A percentile compares a stretch with the other conserved stretches of the same genome.
Conservation (phyloP, 345 rosid species). For the Salix brachista region DNA sequence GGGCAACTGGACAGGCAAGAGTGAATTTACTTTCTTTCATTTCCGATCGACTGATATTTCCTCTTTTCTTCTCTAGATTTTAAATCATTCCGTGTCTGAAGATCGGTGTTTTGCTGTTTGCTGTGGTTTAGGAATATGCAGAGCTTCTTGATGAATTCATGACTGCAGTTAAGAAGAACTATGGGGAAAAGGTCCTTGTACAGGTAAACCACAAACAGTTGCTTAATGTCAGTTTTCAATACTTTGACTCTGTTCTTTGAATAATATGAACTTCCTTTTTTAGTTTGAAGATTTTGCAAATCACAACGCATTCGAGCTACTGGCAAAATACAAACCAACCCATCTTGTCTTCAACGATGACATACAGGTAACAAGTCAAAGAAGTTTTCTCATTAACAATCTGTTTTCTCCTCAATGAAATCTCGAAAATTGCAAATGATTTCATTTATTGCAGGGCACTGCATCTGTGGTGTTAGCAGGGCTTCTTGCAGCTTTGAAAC, state of each 20-base stretch:
- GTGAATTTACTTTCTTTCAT: neutral
- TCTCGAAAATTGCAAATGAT: neutral
- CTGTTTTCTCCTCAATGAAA: neutral
- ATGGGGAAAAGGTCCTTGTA: slow-evolving; percentile 81
- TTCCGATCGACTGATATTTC: neutral
- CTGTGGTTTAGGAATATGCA: slow-evolving; percentile 56
- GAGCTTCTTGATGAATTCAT: slow-evolving; percentile 79
- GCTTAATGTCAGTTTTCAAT: neutral
- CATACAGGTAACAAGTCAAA: slow-evolving; percentile 54
- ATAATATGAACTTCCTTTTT: slow-evolving; percentile 6
- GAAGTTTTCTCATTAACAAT: neutral
- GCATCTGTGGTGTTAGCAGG: slow-evolving; percentile 94
- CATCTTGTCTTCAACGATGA: slow-evolving; percentile 98
- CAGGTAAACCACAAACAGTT: slow-evolving; percentile 42
- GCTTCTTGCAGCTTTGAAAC: slow-evolving; percentile 68
- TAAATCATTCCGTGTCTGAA: neutral
- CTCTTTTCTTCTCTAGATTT: neutral
- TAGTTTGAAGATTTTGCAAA: slow-evolving; percentile 99
- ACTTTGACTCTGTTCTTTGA: neutral
- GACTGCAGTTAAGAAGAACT: slow-evolving; percentile 85
- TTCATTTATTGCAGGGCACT: slow-evolving; percentile 59
- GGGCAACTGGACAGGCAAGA: slow-evolving; percentile 31
- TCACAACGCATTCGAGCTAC: slow-evolving; percentile 87
- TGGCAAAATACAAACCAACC: slow-evolving; percentile 59
- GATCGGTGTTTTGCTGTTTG: neutral